Percentiles rank a stretch among this genome's conserved stretches.
Conservation (phyloP, 2,329 filamentous ascomycete species). For the Teratosphaeria destructans region DNA sequence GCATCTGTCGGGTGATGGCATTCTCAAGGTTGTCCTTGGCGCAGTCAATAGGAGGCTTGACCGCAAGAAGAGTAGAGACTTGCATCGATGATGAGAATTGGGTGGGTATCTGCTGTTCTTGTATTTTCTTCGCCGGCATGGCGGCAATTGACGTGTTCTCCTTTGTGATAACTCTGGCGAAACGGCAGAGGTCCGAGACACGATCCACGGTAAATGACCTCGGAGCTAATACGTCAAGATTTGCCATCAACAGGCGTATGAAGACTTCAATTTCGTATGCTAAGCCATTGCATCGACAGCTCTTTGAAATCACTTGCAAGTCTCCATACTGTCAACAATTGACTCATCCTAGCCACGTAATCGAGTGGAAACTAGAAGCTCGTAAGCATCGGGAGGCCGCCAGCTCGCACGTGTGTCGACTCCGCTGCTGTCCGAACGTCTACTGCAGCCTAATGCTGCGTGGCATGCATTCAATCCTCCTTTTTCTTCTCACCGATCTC, state of each 20-base stretch:
- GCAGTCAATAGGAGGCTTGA: slow-evolving; percentile 60
- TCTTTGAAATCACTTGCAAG: neutral
- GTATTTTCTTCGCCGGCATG: neutral
- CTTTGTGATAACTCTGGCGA: neutral
- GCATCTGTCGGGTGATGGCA: slow-evolving; percentile 55
- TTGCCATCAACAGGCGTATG: neutral
- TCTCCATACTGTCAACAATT: neutral
- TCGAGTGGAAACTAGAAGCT: neutral
- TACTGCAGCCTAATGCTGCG: neutral
- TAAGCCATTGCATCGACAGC: neutral
- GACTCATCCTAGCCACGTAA: neutral
- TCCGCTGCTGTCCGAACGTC: neutral
- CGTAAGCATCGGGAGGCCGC: neutral
- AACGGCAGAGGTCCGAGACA: neutral
- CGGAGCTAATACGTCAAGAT: neutral
- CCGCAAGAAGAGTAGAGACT: slow-evolving; percentile 30
- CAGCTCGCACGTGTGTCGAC: neutral
- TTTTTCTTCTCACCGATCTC: slow-evolving; percentile 28
- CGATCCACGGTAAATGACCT: too few species aligned
- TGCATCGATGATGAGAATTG: slow-evolving; percentile 13
- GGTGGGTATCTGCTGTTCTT: neutral
- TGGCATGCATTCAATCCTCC: slow-evolving; percentile 20
- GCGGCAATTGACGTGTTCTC: neutral
- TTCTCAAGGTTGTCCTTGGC: slow-evolving; percentile 76
- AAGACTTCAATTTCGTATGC: neutral